These are phyloP conservation scores for Reutealis trisperma DNA, from an alignment of 345 rosid genomes.

Conservation along the genomic window DNA sequence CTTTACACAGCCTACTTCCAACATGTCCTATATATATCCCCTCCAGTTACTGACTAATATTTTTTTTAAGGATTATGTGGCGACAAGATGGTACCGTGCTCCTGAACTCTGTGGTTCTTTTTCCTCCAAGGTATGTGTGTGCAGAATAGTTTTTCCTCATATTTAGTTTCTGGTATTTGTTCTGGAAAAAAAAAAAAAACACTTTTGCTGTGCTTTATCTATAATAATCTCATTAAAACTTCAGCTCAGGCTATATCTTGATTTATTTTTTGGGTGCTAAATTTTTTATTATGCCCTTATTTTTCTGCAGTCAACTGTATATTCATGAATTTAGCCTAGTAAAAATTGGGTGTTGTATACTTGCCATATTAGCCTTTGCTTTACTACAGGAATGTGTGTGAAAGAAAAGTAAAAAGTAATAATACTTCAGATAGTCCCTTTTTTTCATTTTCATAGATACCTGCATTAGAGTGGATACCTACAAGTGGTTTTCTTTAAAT, in stretches of 20 bases:
- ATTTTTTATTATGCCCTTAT: not conserved
- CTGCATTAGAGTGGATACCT: not conserved
- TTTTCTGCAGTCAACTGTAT: not conserved
- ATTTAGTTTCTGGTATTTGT: not conserved
- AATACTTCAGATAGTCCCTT: not conserved
- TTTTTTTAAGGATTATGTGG: conserved; percentile 90
- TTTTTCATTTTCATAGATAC: not conserved
- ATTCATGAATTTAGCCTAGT: not conserved
- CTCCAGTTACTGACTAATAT: conserved; percentile 28
- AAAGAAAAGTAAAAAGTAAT: not conserved
- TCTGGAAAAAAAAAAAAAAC: not conserved
- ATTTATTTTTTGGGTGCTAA: not conserved
- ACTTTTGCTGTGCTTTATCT: not conserved
- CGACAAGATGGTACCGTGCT: conserved; percentile 99
- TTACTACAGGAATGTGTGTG: not conserved
- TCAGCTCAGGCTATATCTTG: not conserved
- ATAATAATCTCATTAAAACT: not conserved
- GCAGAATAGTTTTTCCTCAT: not conserved
- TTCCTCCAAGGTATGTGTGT: conserved; percentile 69
- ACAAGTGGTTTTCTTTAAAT: not conserved
- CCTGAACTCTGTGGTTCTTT: conserved; percentile 98
- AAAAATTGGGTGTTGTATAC: not conserved
- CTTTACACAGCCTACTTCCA: too few species aligned
- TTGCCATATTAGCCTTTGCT: not conserved
- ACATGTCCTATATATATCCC: not conserved